Evolutionary conservation across 2,329 filamentous ascomycete genomes (phyloP).

Genomic region (Cladobotryum mycophilum): DNA sequence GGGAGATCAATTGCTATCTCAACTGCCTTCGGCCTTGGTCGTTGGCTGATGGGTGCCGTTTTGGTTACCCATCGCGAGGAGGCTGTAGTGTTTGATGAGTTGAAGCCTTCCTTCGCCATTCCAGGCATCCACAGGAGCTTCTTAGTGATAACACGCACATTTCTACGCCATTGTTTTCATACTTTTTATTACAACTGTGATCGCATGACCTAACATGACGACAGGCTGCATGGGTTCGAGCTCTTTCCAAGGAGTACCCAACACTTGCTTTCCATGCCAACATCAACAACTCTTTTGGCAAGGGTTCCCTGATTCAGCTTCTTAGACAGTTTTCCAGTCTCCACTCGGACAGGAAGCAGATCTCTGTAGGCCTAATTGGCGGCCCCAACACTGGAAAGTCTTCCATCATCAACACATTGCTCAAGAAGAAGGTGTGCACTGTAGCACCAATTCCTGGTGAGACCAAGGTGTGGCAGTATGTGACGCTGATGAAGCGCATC

Average conservation of each 20-base stretch:
- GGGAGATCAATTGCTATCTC: constrained; percentile 71
- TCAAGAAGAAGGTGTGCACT: constrained; percentile 89
- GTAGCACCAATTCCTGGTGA: constrained; percentile 94
- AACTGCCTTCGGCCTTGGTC: constrained; percentile 29
- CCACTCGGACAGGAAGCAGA: constrained; percentile 87
- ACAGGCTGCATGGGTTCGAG: constrained; percentile 87
- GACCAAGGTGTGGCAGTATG: constrained; percentile 98
- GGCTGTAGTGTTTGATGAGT: constrained; percentile 89
- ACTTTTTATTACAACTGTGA: constrained; percentile 11
- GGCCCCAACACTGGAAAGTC: constrained; percentile 90
- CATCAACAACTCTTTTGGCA: constrained; percentile 94
- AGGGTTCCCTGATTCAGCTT: constrained; percentile 86
- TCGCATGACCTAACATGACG: constrained; percentile 10
- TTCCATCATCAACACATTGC: constrained; percentile 91
- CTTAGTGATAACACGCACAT: constrained; percentile 98
- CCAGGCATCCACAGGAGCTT: constrained; percentile 64
- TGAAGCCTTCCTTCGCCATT: constrained; percentile 71
- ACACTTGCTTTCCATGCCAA: constrained; percentile 92
- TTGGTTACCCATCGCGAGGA: constrained; percentile 74
- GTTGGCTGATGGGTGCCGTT: constrained; percentile 73
- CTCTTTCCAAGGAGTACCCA: constrained; percentile 83
- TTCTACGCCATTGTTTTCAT: constrained; percentile 20
- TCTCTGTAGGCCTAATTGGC: constrained; percentile 79
- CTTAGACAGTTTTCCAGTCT: constrained; percentile 88
- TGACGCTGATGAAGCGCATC: constrained; percentile 89